Evolutionary conservation across 1,139 yeast genomes (phyloP), one percentile per base, ranked within the genome.

Genomic region (Suhomyces chickasaworum): DNA sequence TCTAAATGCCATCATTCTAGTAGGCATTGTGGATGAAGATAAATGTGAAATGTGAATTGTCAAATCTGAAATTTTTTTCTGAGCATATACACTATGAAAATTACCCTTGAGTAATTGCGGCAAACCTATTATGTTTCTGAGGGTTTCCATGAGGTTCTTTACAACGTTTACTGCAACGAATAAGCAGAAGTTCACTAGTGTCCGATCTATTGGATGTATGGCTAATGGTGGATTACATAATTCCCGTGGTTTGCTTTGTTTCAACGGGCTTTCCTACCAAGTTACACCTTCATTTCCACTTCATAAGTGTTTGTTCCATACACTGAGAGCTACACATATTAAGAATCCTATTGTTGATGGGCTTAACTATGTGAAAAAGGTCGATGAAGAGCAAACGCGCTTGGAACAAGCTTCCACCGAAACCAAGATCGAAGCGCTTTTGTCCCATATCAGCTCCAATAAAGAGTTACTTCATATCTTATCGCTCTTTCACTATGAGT

Each of bases 391-490:
- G 32, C 63, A 59, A 32, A 60, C 56, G 16, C 50, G 55, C 33
- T 45, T 61, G 10, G 57, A 42, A 3, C 56, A 56, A 3, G 53
- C 63, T 1, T 50, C 66, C 1, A 51, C 55, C 6, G 46, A 49
- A 8, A 54, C 48, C 7, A 65, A 68, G 51, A 58, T 66, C 5
- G 50, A 49, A 1, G 54, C 59, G 37, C 54, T 75, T 9, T 48
- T 74, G 41, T 46, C 48, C 1, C 46, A 54, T n/a, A 64, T 73
- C n/a, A 50, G 54, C 7, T 54, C 49, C 15, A 59, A 61, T n/a
- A 65, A 66, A 2, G 77, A 71, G 46, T 55, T 73, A 13, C 58
- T 69, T 22, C 61, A 53, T 39, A 54, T 69, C 20, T 53, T 74
- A 31, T 59, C 68, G 25, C 52, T 61, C 13, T 72, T 73, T 52